A percentile compares a stretch with the other conserved stretches of the same genome.
Conservation (phyloP, 805 yeast species). For the Cyberlindnera veronae region DNA sequence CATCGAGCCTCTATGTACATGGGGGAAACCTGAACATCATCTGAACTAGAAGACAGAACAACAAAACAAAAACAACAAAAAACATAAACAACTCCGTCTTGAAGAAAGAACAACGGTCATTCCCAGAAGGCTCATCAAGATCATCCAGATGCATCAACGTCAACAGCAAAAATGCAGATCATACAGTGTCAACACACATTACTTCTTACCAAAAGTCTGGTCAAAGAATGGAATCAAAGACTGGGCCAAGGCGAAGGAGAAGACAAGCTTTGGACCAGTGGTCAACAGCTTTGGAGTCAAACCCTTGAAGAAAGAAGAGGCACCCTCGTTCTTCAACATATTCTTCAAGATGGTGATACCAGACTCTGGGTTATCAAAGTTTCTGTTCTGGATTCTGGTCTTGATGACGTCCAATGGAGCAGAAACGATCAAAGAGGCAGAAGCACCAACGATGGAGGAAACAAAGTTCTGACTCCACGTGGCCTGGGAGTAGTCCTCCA, state of each 20-base stretch:
- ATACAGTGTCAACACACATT: too few species aligned
- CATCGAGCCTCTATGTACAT: too few species aligned
- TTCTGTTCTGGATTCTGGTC: slow-evolving; percentile 96
- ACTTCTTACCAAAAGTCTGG: slow-evolving; percentile 42
- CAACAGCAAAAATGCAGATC: too few species aligned
- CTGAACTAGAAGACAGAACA: too few species aligned
- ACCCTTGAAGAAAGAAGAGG: slow-evolving; percentile 91
- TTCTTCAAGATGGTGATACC: slow-evolving; percentile 91
- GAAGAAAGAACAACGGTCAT: too few species aligned
- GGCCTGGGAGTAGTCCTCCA: slow-evolving; percentile 83
- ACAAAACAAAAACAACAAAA: too few species aligned
- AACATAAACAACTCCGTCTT: too few species aligned
- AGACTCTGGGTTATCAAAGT: slow-evolving; percentile 91
- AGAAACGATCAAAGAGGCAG: slow-evolving; percentile 91
- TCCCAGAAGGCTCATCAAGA: slow-evolving; percentile 2
- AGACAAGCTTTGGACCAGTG: slow-evolving; percentile 97
- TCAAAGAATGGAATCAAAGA: slow-evolving; percentile 96
- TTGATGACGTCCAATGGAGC: slow-evolving; percentile 98
- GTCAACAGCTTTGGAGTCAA: slow-evolving; percentile 94
- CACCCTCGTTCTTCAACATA: slow-evolving; percentile 89
- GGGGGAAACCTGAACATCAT: too few species aligned
- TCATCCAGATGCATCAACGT: background rate
- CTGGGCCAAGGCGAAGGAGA: slow-evolving; percentile 97
- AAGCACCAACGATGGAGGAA: slow-evolving; percentile 94
- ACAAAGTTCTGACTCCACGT: slow-evolving; percentile 94